Conservation (phyloP, 2,329 filamentous ascomycete species). For the Cryphonectria nitschkei region DNA sequence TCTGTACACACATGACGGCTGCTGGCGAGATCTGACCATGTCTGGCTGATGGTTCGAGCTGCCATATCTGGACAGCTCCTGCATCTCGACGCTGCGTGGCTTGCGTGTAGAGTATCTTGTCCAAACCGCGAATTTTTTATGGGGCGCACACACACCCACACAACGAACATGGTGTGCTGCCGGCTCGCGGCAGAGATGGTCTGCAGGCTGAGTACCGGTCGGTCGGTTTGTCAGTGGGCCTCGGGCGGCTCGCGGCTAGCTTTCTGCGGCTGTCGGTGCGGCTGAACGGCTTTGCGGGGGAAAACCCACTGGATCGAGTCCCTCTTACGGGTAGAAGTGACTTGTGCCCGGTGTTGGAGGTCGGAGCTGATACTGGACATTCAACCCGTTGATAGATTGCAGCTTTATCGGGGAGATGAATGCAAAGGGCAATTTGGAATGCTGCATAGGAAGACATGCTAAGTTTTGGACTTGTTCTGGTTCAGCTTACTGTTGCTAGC, state of each 20-base stretch:
- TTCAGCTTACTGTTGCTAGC: not conserved
- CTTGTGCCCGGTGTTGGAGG: not conserved
- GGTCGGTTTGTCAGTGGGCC: conserved; percentile 8
- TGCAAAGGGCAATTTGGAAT: too few relatives aligned
- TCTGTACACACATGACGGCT: not conserved
- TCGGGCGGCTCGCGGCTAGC: conserved; percentile 17
- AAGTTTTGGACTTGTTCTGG: not conserved
- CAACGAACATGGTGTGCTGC: not conserved
- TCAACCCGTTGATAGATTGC: not conserved
- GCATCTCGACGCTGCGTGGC: not conserved
- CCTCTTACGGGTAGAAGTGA: not conserved
- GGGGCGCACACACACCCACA: not conserved
- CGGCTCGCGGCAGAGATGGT: conserved; percentile 1
- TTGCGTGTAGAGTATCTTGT: not conserved
- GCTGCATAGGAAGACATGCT: not conserved
- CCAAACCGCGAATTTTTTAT: not conserved
- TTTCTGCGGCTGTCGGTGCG: conserved; percentile 11
- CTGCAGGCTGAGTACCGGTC: conserved; percentile 12
- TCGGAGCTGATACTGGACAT: not conserved
- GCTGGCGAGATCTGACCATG: not conserved
- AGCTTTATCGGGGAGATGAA: too few relatives aligned
- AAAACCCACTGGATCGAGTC: not conserved
- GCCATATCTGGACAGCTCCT: conserved; percentile 5
- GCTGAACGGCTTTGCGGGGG: conserved; percentile 3
- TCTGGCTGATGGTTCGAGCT: not conserved